These are phyloP conservation scores for Coccomyxa subellipsoidea DNA, from an alignment of 163 green algal species.

Conservation along the genomic window DNA sequence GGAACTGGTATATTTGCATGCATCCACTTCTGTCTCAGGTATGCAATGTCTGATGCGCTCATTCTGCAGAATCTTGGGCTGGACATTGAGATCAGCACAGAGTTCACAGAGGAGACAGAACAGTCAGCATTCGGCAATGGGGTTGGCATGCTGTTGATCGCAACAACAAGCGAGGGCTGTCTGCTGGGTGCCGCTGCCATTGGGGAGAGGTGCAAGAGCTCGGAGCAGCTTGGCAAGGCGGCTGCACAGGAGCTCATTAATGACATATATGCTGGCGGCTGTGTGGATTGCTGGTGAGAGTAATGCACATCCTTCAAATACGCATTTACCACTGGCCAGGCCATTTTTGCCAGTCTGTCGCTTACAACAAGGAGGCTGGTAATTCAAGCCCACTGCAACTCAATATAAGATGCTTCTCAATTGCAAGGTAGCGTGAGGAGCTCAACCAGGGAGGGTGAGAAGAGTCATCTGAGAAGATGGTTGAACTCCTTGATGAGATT, in stretches of 20 bases:
- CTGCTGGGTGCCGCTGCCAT: slow-evolving; percentile 48
- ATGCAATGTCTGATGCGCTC: too few relatives aligned
- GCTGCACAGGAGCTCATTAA: slow-evolving; percentile 59
- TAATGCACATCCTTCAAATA: not conserved
- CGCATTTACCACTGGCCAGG: too few relatives aligned
- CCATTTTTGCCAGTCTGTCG: too few relatives aligned
- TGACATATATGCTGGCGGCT: slow-evolving; percentile 51
- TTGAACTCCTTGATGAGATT: too few relatives aligned
- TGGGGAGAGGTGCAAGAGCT: slow-evolving; percentile 43
- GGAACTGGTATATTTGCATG: too few relatives aligned
- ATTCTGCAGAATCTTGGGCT: not conserved
- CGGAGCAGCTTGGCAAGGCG: slow-evolving; percentile 43
- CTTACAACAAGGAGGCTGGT: too few relatives aligned
- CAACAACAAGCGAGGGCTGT: slow-evolving; percentile 54
- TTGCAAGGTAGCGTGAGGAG: too few relatives aligned
- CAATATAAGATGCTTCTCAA: too few relatives aligned
- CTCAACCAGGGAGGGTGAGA: too few relatives aligned
- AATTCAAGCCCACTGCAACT: too few relatives aligned
- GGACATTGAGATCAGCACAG: not conserved
- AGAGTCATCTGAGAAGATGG: too few relatives aligned
- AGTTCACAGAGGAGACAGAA: slow-evolving; percentile 26
- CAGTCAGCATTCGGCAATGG: slow-evolving; percentile 52
- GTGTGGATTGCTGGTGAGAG: slow-evolving; percentile 64
- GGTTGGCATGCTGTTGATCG: slow-evolving; percentile 58
- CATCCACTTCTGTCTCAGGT: too few relatives aligned